Evolutionary conservation across 1,284 basidiomycete species (phyloP).

Genomic region (Violaceomyces palustris): DNA sequence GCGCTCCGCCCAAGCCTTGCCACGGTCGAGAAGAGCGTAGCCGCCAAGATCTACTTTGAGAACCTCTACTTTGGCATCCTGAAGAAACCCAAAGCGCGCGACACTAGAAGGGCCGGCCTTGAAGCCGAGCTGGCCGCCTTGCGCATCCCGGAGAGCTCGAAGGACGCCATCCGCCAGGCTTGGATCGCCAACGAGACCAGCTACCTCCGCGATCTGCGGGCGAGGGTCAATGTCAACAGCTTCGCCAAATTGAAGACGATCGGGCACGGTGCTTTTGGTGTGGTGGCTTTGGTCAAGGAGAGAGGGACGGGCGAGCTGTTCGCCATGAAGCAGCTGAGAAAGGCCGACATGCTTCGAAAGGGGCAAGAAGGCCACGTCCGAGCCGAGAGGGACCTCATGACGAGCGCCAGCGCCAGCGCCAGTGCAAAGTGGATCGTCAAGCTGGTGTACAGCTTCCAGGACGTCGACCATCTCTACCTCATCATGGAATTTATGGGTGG

Average conservation of each 20-base stretch:
- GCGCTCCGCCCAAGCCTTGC: constrained; percentile 61
- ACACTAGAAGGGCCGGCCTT: constrained; percentile 75
- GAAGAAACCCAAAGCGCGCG: constrained; percentile 74
- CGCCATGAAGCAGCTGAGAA: constrained; percentile 95
- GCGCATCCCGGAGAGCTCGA: constrained; percentile 66
- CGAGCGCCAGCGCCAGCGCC: constrained; percentile 58
- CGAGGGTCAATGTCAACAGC: constrained; percentile 73
- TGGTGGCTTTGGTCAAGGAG: constrained; percentile 86
- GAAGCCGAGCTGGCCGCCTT: constrained; percentile 78
- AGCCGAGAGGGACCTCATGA: constrained; percentile 81
- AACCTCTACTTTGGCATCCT: constrained; percentile 69
- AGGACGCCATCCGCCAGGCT: constrained; percentile 66
- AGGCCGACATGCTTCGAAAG: constrained; percentile 92
- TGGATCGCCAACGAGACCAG: constrained; percentile 84
- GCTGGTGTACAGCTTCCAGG: constrained; percentile 68
- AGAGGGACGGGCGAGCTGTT: constrained; percentile 71
- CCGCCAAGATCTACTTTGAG: constrained; percentile 90
- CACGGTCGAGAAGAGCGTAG: constrained; percentile 87
- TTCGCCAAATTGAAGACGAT: constrained; percentile 91
- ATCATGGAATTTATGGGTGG: constrained; percentile 86
- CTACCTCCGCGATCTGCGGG: constrained; percentile 75
- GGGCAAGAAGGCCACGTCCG: constrained; percentile 96
- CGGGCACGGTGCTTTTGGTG: constrained; percentile 96
- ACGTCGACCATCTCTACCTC: constrained; percentile 79
- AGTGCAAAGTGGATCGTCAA: constrained; percentile 74